Evolutionary conservation across 139 green algal genomes (phyloP).

Genomic region (Chlorella sp.): DNA sequence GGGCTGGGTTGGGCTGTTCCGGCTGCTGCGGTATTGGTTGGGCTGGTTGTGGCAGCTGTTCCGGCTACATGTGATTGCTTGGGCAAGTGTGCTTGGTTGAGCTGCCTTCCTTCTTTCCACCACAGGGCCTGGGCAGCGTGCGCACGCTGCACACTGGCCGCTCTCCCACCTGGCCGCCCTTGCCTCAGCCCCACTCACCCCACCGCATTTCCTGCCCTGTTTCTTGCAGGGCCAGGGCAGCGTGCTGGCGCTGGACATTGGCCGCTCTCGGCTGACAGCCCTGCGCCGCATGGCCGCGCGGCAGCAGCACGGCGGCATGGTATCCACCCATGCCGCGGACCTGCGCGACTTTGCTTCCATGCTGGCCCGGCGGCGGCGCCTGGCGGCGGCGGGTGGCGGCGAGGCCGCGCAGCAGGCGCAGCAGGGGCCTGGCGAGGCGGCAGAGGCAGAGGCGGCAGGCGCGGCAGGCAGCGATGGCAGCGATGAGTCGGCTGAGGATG

Average conservation of each 20-base stretch:
- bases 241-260: conserved; percentile 68
- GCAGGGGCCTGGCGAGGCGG: neutral
- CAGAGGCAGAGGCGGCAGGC: neutral
- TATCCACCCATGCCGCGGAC: conserved; percentile 41
- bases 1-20: too few relatives aligned
- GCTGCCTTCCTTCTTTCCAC: too few relatives aligned
- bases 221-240: conserved; percentile 45
- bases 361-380: neutral
- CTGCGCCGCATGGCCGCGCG: conserved; percentile 42
- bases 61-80: too few relatives aligned
- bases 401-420: neutral
- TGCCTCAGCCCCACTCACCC: too few relatives aligned
- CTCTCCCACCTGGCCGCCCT: too few relatives aligned
- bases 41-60: too few relatives aligned
- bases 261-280: conserved; percentile 39
- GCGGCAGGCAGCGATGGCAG: neutral
- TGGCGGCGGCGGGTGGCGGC: neutral
- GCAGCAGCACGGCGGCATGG: conserved; percentile 34
- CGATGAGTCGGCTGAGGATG: neutral
- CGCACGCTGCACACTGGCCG: too few relatives aligned
- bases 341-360: conserved; percentile 37
- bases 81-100: too few relatives aligned
- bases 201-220: too few relatives aligned
- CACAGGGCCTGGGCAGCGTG: too few relatives aligned
- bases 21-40: too few relatives aligned